Base-by-base conservation (phyloP, 2,329 filamentous ascomycete species). In the Aspergillus novoparasiticus region DNA sequence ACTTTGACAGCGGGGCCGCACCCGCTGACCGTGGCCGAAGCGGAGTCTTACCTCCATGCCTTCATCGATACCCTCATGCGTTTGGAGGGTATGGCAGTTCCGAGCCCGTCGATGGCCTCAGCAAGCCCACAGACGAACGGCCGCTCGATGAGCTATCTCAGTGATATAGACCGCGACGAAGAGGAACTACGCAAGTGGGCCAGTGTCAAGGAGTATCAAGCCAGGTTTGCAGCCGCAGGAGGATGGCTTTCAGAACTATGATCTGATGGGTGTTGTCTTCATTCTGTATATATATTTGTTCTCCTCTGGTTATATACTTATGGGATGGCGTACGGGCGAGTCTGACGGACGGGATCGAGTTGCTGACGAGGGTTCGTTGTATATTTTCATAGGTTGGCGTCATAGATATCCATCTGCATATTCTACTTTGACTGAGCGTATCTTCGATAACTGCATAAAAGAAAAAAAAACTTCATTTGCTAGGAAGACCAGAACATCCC, bases 121-220 rank as follows among this genome's bases (percentile, higher is more conserved):
- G 65, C 69, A 72, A 73, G 61, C 67, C 78, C 73, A 63, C 67
- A 72, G 65, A 55, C 71, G 1, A 61, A 73, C 21, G 68, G 72
- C 2, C 70, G 72, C 32, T 66, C 74, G 9, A 78, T 77, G 76
- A 78, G 75, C 46, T 78, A 79, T 63, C 39, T 75, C 3, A 76
- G 73, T 46, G 72, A 77, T 51, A 70, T 83, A 23, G 83, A 91
- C 66, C 87, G 89, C 45, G 92, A 95, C 69, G 91, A 94, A 71
- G 86, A 90, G 58, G 92, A 95, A 76, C 77, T 95, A 68, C 83
- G 87, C 23, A 84, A 87, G 63, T 96, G 93, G 93, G 90, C 90
- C 0, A 91, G 91, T 73, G 78, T 96, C 67, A 85, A 91, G 63
- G 90, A 94, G 58, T 91, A 91, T 68, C 93, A 96, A 77, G 78